phyloP scores from a whole-genome alignment of 2,329 filamentous ascomycete species.

The Falciphora oryzae region DNA sequence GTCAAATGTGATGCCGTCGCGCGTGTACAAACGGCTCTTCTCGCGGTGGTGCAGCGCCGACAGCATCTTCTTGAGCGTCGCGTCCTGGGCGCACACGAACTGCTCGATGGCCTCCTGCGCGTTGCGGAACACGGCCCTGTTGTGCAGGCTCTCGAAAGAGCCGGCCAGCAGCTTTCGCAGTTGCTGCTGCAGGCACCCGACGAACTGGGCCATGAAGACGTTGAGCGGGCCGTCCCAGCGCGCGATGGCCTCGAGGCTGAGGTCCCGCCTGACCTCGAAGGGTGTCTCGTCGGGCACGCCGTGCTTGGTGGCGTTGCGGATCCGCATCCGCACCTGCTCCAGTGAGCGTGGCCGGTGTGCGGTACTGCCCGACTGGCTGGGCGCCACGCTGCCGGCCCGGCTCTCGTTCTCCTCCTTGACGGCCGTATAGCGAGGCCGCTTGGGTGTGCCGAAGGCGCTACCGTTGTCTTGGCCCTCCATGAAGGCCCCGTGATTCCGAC shows the following conservation, averaged over 20 bases:
- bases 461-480: constrained; percentile 12
- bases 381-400: background rate
- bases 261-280: constrained; percentile 51
- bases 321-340: constrained; percentile 46
- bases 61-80: constrained; percentile 32
- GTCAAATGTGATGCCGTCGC: constrained; percentile 43
- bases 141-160: constrained; percentile 41
- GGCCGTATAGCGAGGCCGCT: constrained; percentile 13
- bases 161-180: constrained; percentile 40
- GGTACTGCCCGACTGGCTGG: background rate
- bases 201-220: constrained; percentile 40
- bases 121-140: constrained; percentile 44
- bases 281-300: constrained; percentile 55
- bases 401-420: constrained; percentile 20
- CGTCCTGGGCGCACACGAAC: constrained; percentile 37
- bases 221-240: constrained; percentile 53
- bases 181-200: constrained; percentile 39
- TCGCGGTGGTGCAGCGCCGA: constrained; percentile 47
- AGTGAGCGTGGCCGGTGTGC: constrained; percentile 23
- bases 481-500: constrained; percentile 12
- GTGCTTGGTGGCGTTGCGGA: constrained; percentile 46
- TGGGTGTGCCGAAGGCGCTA: constrained; percentile 1
- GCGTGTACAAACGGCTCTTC: constrained; percentile 49
- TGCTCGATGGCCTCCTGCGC: constrained; percentile 35
- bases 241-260: constrained; percentile 50